Evolutionary conservation across 148 eudicot genomes (phyloP).

Genomic region (Rhododendron ovatum): DNA sequence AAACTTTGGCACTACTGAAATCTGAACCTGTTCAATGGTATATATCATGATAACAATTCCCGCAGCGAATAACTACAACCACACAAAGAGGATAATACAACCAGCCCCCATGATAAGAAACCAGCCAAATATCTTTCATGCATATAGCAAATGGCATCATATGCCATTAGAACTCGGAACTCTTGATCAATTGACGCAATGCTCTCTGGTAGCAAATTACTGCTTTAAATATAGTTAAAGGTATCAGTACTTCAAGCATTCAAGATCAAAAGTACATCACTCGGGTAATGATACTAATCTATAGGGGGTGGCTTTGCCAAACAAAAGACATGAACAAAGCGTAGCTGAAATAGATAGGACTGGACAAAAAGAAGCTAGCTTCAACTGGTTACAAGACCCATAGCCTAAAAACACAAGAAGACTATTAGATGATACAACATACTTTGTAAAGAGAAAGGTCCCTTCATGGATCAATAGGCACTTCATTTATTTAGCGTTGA

Average conservation of each 20-base stretch:
- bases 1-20: background rate
- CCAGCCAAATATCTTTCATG: background rate
- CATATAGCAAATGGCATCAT: background rate
- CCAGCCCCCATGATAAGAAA: background rate
- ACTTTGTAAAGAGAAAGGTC: constrained; percentile 1
- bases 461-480: background rate
- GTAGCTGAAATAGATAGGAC: background rate
- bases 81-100: background rate
- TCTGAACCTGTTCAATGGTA: background rate
- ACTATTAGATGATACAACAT: constrained; percentile 1
- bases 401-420: background rate
- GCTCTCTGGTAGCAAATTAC: background rate
- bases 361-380: background rate
- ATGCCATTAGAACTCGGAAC: background rate
- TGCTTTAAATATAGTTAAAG: background rate
- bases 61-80: background rate
- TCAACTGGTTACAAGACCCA: background rate
- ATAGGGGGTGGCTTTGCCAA: background rate
- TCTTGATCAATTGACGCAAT: background rate
- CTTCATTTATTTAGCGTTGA: background rate
- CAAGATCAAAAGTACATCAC: background rate
- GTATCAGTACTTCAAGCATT: background rate
- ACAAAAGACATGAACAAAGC: background rate
- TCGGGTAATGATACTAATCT: background rate
- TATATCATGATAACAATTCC: background rate